Evolutionary conservation across 306 rosid species (phyloP).

Genomic region (Prosopis cineraria): DNA sequence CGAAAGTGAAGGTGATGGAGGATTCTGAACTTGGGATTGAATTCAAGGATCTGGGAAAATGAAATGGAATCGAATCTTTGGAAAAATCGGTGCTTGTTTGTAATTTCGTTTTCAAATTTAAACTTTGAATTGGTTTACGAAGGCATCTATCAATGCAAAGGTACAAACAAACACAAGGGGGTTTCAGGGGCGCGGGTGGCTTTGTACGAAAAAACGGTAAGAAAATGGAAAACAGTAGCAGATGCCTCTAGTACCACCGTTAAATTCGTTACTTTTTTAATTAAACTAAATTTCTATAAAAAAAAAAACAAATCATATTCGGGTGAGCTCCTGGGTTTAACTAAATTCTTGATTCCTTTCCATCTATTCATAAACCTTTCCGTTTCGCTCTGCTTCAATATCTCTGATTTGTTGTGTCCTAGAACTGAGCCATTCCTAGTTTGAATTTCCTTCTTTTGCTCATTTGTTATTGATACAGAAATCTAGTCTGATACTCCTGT

Average conservation of each 20-base stretch:
- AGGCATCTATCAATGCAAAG: neutral
- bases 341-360: neutral
- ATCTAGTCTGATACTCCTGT: no score
- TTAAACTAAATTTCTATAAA: no score
- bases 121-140: neutral
- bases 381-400: neutral
- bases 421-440: neutral
- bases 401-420: neutral
- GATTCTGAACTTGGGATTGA: neutral
- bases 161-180: neutral
- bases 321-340: no score
- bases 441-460: neutral
- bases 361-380: neutral
- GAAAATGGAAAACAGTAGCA: neutral
- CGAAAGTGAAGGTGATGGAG: neutral
- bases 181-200: neutral
- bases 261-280: neutral
- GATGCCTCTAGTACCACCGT: neutral
- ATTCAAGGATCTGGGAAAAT: neutral
- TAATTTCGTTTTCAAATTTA: neutral
- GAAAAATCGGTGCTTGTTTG: slow-evolving; percentile 5
- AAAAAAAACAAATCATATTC: no score
- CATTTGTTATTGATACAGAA: neutral
- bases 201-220: neutral
- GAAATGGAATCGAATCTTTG: neutral